Base-by-base conservation (phyloP, 192 early-diverging fungal species). In the Podila verticillata region DNA sequence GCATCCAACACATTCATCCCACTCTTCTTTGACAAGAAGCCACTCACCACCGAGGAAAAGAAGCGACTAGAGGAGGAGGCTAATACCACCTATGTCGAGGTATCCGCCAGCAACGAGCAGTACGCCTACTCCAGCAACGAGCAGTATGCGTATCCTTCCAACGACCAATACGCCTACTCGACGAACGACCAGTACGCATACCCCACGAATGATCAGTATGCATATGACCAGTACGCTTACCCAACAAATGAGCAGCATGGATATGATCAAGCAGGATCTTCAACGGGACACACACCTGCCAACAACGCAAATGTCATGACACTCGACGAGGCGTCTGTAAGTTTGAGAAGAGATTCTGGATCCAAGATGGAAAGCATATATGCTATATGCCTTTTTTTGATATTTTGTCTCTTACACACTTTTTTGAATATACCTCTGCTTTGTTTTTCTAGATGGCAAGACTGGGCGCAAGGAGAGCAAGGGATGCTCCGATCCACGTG, bases 1-100 rank as follows among this genome's bases (percentile, higher is more conserved):
- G 77, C 77, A 1, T 80, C 77, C 28, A 80, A 56, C 29, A 59
- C 65, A 26, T 80, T 68, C 35, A 80, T 80, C 13, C 77, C 77
- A 6, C 54, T 80, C 20, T 80, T 72, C 44, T 80, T 80, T 35
- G 70, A 72, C 57, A 80, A 72, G 54, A 72, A 68, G 24, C 77
- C 77, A 24, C 56, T 72, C 54, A 80, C 77, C 36, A 72, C 77
- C 0, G 61, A 67, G 32, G 77, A 80, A 31, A 60, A 32, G 58
- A 54, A 54, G 24, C 51, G 24, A 0, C 20, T 54, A 4, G 19
- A 67, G 60, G 51, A 68, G 48, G 77, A 57, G 15, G 54, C 72
- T 26, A 59, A n/a, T 17, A 36, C 61, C 19, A 49, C 48, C 4
- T 51, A 22, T 5, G 70, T 80, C 22, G 70, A 80, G 39, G 57